Evolutionary conservation across 345 rosid species (phyloP).

Genomic region (Dovyalis caffra): DNA sequence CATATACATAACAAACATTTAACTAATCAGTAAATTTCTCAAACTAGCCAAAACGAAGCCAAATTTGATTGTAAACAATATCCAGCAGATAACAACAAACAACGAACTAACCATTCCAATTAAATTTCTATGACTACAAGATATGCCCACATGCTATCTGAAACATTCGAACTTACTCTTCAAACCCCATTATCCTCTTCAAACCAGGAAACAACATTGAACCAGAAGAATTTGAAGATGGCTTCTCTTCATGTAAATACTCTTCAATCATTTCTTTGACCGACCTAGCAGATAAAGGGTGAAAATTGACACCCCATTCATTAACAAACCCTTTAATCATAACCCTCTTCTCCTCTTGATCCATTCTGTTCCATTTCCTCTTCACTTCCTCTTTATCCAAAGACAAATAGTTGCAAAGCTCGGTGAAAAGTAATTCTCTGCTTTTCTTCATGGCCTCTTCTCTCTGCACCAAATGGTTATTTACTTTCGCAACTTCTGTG

Average conservation of each 20-base stretch:
- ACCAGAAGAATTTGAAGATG: conserved; percentile 17
- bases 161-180: conserved; percentile 3
- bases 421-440: conserved; percentile 57
- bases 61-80: neutral
- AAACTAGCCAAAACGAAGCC: neutral
- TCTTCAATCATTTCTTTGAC: conserved; percentile 70
- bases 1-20: neutral
- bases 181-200: conserved; percentile 62
- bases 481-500: conserved; percentile 50
- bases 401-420: conserved; percentile 50
- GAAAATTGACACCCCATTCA: conserved; percentile 61
- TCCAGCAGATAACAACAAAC: neutral
- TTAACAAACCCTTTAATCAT: conserved; percentile 52
- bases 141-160: neutral
- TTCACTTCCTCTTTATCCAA: conserved; percentile 49
- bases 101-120: neutral
- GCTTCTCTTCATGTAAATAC: conserved; percentile 40
- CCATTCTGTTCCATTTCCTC: conserved; percentile 55
- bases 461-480: conserved; percentile 44
- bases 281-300: conserved; percentile 69
- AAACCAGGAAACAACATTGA: conserved; percentile 52
- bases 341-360: conserved; percentile 53
- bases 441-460: conserved; percentile 78
- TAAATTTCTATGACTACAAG: neutral
- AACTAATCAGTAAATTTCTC: neutral